These are phyloP conservation scores for Lactarius hatsudake DNA, from an alignment of 768 basidiomycete genomes.

Conservation along the genomic window DNA sequence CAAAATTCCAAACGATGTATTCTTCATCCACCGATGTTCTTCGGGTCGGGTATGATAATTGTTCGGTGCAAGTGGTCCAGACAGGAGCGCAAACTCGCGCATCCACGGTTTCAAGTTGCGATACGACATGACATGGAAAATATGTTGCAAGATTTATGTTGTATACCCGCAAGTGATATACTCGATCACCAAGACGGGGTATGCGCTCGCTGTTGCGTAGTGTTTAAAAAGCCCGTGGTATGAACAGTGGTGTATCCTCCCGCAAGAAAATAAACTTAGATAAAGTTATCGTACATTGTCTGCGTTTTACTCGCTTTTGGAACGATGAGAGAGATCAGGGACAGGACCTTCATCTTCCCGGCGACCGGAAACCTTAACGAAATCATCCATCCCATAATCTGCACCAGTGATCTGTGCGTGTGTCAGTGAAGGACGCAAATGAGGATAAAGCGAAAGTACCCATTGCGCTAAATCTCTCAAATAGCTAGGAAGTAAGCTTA, in stretches of 20 bases:
- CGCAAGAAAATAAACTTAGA: background rate
- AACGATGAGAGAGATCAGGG: conserved; percentile 11
- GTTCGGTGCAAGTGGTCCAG: background rate
- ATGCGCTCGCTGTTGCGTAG: background rate
- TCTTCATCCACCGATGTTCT: background rate
- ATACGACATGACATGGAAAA: background rate
- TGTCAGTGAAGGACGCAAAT: background rate
- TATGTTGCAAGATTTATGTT: background rate
- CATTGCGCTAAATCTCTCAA: conserved; percentile 71
- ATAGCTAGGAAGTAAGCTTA: conserved; percentile 66
- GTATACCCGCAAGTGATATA: background rate
- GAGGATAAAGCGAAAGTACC: conserved; percentile 41
- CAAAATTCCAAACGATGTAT: conserved; percentile 14
- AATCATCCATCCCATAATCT: conserved; percentile 67
- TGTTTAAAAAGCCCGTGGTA: background rate
- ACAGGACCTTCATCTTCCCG: conserved; percentile 22
- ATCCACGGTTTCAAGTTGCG: background rate
- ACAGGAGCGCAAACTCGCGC: background rate
- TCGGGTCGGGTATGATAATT: background rate
- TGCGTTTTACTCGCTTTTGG: conserved; percentile 19
- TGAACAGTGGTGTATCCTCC: background rate
- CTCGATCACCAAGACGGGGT: background rate
- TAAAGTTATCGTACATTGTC: background rate
- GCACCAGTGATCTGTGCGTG: conserved; percentile 56
- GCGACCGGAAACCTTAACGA: conserved; percentile 47